A percentile compares a stretch with the other conserved stretches of the same genome.
Conservation (phyloP, 2,329 filamentous ascomycete species). For the Passalora sequoiae region DNA sequence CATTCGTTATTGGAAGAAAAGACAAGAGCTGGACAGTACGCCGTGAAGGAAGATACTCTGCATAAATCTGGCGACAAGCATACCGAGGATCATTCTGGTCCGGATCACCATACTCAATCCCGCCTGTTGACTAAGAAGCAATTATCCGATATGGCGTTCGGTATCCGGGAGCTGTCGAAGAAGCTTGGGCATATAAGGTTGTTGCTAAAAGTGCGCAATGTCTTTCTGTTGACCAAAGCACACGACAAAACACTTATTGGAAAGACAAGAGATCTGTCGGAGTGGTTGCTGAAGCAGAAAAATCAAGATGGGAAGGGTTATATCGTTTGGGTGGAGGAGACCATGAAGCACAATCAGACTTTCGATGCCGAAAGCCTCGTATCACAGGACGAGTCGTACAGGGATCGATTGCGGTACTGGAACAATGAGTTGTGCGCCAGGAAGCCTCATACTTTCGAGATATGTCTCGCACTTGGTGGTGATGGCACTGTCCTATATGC, state of each 20-base stretch:
- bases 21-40: slow-evolving; percentile 30
- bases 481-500: slow-evolving; percentile 97
- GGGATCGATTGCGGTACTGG: slow-evolving; percentile 72
- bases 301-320: slow-evolving; percentile 60
- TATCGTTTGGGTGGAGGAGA: slow-evolving; percentile 74
- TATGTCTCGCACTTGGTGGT: slow-evolving; percentile 73
- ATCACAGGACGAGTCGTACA: slow-evolving; percentile 52
- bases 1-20: slow-evolving; percentile 53
- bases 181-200: slow-evolving; percentile 77
- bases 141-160: slow-evolving; percentile 93
- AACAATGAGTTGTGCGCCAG: slow-evolving; percentile 69
- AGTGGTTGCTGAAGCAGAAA: slow-evolving; percentile 70
- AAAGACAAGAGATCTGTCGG: slow-evolving; percentile 69
- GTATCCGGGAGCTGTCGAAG: slow-evolving; percentile 83
- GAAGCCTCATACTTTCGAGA: slow-evolving; percentile 84
- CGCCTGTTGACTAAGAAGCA: slow-evolving; percentile 92
- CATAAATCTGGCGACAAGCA: slow-evolving; percentile 42
- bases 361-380: slow-evolving; percentile 71
- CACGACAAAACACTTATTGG: slow-evolving; percentile 75
- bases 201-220: slow-evolving; percentile 71
- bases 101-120: slow-evolving; percentile 47
- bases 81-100: slow-evolving; percentile 31
- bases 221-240: slow-evolving; percentile 90
- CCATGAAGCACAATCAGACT: slow-evolving; percentile 61
- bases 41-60: slow-evolving; percentile 21